These are phyloP conservation scores for Simmondsia chinensis DNA, from an alignment of 148 eudicot species.

Conservation along the genomic window DNA sequence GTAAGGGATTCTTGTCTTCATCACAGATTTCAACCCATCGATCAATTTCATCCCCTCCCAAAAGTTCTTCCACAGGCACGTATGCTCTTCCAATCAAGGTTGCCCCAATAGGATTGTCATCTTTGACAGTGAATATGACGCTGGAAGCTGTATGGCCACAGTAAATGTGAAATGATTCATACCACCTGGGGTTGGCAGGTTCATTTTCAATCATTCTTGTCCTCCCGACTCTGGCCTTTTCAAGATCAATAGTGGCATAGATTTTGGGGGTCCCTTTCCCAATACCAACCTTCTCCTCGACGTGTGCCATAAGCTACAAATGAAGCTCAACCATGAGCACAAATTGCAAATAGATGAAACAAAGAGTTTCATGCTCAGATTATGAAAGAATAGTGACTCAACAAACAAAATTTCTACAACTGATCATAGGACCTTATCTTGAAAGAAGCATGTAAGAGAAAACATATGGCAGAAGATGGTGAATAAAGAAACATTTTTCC, in stretches of 20 bases:
- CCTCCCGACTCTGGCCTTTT: constrained; percentile 66
- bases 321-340: constrained; percentile 1
- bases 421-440: too few species aligned
- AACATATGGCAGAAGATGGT: too few species aligned
- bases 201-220: constrained; percentile 57
- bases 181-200: constrained; percentile 59
- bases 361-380: too few species aligned
- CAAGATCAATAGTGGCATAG: constrained; percentile 69
- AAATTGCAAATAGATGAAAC: background rate
- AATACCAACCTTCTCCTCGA: constrained; percentile 56
- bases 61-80: constrained; percentile 44
- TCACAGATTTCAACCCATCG: constrained; percentile 65
- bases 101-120: constrained; percentile 70
- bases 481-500: too few species aligned
- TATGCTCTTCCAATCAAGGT: constrained; percentile 70
- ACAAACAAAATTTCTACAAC: too few species aligned
- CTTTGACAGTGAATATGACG: constrained; percentile 61
- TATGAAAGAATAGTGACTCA: too few species aligned
- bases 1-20: constrained; percentile 44
- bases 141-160: constrained; percentile 56
- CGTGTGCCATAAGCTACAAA: constrained; percentile 45
- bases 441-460: too few species aligned
- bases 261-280: constrained; percentile 65
- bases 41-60: constrained; percentile 55
- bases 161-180: constrained; percentile 72